Evolutionary conservation across 192 early-diverging fungal species (phyloP).

Genomic region (Entomortierella lignicola): DNA sequence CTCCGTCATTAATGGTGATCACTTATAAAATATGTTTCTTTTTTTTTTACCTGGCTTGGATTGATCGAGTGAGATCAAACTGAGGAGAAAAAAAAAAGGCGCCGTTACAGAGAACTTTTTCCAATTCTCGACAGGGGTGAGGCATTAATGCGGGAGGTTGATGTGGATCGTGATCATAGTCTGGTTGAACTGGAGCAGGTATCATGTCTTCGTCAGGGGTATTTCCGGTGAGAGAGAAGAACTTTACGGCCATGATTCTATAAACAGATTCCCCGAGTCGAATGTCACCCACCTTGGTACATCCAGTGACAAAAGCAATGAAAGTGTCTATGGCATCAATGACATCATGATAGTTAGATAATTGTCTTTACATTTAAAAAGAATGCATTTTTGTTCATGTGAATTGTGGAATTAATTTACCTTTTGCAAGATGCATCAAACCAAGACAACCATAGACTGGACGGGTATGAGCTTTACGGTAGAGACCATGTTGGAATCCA

Average conservation of each 20-base stretch:
- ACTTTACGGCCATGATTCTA: slow-evolving; percentile 76
- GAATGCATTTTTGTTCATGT: slow-evolving; percentile 5
- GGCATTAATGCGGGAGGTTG: slow-evolving; percentile 61
- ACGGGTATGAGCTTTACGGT: slow-evolving; percentile 54
- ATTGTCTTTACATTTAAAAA: background rate
- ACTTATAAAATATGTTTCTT: no score
- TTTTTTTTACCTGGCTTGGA: slow-evolving; percentile 71
- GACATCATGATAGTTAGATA: slow-evolving; percentile 49
- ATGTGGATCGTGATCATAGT: slow-evolving; percentile 49
- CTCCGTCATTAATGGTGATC: no score
- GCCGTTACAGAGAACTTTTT: slow-evolving; percentile 84
- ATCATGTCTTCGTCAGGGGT: slow-evolving; percentile 76
- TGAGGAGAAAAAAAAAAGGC: slow-evolving; percentile 93
- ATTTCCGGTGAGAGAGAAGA: slow-evolving; percentile 81
- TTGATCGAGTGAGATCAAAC: slow-evolving; percentile 88
- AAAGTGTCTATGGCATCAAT: slow-evolving; percentile 68
- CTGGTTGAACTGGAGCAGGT: slow-evolving; percentile 45
- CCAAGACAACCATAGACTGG: slow-evolving; percentile 69
- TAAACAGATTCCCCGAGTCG: slow-evolving; percentile 72
- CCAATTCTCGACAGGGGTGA: slow-evolving; percentile 83
- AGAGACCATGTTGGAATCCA: slow-evolving; percentile 55
- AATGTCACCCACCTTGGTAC: slow-evolving; percentile 70
- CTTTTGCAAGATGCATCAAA: slow-evolving; percentile 60
- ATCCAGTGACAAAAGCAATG: slow-evolving; percentile 75
- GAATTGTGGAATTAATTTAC: slow-evolving; percentile 51